phyloP scores from a whole-genome alignment of 805 yeast genomes.

The Pichia californica region DNA sequence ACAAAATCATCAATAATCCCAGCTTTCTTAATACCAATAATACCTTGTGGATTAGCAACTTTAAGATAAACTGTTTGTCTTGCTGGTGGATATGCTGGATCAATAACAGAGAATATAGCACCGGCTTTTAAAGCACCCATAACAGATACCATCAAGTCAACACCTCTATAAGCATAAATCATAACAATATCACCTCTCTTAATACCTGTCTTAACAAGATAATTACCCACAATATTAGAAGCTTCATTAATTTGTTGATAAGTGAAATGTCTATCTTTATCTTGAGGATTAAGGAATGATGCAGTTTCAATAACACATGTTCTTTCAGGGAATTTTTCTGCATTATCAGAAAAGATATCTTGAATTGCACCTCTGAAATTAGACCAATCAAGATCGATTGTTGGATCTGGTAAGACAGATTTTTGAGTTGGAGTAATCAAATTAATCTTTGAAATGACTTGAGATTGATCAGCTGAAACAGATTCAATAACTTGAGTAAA shows the following conservation, averaged over 20 bases:
- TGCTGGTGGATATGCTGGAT: conserved; percentile 98
- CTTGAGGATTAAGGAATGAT: conserved; percentile 47
- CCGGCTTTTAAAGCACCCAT: conserved; percentile 98
- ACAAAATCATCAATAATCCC: conserved; percentile 76
- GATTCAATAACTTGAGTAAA: conserved; percentile 45
- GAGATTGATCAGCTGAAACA: conserved; percentile 31
- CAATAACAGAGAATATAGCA: conserved; percentile 96
- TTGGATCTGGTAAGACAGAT: conserved; percentile 76
- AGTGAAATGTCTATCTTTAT: conserved; percentile 65
- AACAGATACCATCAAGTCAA: conserved; percentile 92
- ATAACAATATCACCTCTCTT: conserved; percentile 90
- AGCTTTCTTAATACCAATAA: conserved; percentile 86
- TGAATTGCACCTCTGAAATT: conserved; percentile 94
- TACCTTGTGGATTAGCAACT: conserved; percentile 90
- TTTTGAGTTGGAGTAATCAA: conserved; percentile 65
- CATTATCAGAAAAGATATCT: conserved; percentile 87
- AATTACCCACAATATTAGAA: conserved; percentile 88
- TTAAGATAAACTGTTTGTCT: conserved; percentile 89
- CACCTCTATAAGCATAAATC: conserved; percentile 97
- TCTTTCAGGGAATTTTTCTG: conserved; percentile 76
- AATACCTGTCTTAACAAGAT: conserved; percentile 74
- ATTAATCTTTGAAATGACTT: conserved; percentile 51
- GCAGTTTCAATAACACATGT: conserved; percentile 91
- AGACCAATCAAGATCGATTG: conserved; percentile 79
- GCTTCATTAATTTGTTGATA: conserved; percentile 88